phyloP scores from a whole-genome alignment of 768 basidiomycete species.

The Kwoniella dejecticola region DNA sequence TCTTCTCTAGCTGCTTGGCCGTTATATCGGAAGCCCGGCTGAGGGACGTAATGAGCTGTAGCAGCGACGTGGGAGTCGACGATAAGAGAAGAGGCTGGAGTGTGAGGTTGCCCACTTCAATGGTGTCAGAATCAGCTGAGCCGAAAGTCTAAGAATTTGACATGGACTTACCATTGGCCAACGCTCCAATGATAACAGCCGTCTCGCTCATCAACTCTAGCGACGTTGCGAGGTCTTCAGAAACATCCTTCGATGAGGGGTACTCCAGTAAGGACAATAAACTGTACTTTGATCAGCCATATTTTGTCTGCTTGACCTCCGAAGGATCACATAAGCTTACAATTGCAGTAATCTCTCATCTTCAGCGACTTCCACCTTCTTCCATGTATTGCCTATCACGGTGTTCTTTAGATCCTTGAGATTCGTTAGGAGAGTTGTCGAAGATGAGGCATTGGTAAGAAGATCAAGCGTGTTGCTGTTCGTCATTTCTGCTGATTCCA shows the following conservation, averaged over 20 bases:
- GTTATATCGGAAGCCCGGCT: not conserved
- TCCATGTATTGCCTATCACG: slow-evolving; percentile 53
- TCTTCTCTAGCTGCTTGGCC: slow-evolving; percentile 10
- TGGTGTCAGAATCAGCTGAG: slow-evolving; percentile 15
- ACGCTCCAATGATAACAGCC: slow-evolving; percentile 50
- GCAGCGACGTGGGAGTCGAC: slow-evolving; percentile 26
- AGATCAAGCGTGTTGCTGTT: not conserved
- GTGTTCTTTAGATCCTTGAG: slow-evolving; percentile 54
- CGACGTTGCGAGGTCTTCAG: not conserved
- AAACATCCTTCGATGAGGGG: not conserved
- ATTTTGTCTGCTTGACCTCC: too few species aligned
- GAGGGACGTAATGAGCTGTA: slow-evolving; percentile 26
- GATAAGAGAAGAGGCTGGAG: slow-evolving; percentile 32
- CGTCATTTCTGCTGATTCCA: not conserved
- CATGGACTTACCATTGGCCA: slow-evolving; percentile 45
- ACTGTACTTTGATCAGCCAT: slow-evolving; percentile 1
- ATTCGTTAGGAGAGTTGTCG: slow-evolving; percentile 19
- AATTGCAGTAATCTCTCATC: slow-evolving; percentile 33
- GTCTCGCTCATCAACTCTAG: slow-evolving; percentile 47
- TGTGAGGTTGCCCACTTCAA: slow-evolving; percentile 43
- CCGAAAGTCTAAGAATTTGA: not conserved
- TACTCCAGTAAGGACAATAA: slow-evolving; percentile 20
- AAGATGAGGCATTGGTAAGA: not conserved
- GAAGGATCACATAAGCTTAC: slow-evolving; percentile 17
- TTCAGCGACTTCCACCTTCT: slow-evolving; percentile 51